Conservation (phyloP, 1,284 basidiomycete genomes). For the Mycosarcoma mackinlayi region DNA sequence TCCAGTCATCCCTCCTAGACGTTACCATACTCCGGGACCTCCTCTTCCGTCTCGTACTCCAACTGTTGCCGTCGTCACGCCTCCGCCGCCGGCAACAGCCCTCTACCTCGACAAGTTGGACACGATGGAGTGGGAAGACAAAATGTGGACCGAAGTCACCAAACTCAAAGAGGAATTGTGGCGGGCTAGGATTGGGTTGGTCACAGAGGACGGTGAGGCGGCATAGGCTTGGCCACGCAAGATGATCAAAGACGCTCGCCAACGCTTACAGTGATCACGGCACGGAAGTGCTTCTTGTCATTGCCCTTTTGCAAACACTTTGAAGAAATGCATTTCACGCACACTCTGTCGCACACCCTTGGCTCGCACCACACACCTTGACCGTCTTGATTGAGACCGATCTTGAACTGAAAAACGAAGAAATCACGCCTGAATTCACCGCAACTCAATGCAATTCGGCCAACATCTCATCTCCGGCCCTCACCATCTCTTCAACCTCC, state of each 20-base stretch:
- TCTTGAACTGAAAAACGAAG: too few relatives aligned
- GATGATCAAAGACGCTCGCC: too few relatives aligned
- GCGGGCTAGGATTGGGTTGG: constrained; percentile 48
- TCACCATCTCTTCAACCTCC: constrained; percentile 51
- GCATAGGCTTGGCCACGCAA: not conserved
- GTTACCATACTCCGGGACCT: constrained; percentile 8
- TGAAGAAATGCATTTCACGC: too few relatives aligned
- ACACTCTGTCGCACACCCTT: too few relatives aligned
- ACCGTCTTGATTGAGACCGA: too few relatives aligned
- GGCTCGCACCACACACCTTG: not conserved
- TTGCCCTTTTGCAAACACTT: too few relatives aligned
- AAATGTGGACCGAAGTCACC: constrained; percentile 58
- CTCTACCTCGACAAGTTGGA: constrained; percentile 35
- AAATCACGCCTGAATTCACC: too few relatives aligned
- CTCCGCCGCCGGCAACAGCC: constrained; percentile 11
- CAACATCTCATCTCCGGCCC: constrained; percentile 27
- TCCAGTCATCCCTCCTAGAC: constrained; percentile 30
- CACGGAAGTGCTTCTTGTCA: too few relatives aligned
- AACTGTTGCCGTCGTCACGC: not conserved
- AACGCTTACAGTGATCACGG: too few relatives aligned
- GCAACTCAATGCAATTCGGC: constrained; percentile 10
- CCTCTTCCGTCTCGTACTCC: constrained; percentile 12
- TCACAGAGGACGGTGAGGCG: constrained; percentile 17
- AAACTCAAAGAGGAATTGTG: constrained; percentile 61
- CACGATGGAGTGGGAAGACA: constrained; percentile 58